Evolutionary conservation across 2,329 filamentous ascomycete genomes (phyloP).

Genomic region (Verruconis gallopava): DNA sequence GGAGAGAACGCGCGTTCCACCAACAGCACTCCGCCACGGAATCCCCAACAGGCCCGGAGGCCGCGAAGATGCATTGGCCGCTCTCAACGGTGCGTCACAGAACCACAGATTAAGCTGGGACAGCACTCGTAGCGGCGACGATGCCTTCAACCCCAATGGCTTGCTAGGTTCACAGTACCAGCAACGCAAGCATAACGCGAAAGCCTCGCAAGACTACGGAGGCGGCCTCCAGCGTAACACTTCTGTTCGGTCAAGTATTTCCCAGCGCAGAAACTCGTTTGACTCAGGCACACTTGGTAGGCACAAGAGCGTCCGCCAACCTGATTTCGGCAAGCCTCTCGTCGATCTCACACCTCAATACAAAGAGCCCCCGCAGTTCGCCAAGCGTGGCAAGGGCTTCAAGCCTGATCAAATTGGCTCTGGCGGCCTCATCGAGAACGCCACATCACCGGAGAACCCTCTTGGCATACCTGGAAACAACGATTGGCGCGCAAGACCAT

Average conservation of each 20-base stretch:
- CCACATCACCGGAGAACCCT: slow-evolving; percentile 30
- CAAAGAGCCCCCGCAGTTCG: slow-evolving; percentile 48
- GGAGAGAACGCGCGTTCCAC: neutral
- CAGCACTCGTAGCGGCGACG: slow-evolving; percentile 3
- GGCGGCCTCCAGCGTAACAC: slow-evolving; percentile 18
- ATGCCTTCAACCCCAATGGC: slow-evolving; percentile 32
- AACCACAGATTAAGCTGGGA: neutral
- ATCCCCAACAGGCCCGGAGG: neutral
- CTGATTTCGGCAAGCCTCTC: slow-evolving; percentile 40
- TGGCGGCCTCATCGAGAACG: slow-evolving; percentile 33
- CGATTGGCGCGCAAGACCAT: slow-evolving; percentile 31
- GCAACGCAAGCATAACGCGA: slow-evolving; percentile 27
- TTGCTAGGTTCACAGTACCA: slow-evolving; percentile 39
- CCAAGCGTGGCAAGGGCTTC: slow-evolving; percentile 39
- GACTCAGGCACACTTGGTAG: slow-evolving; percentile 4
- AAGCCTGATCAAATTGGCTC: slow-evolving; percentile 20
- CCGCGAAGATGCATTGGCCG: neutral
- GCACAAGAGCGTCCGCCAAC: neutral
- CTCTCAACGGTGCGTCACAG: neutral
- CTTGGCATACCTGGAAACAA: slow-evolving; percentile 28
- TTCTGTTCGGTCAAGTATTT: slow-evolving; percentile 22
- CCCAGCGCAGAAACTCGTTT: slow-evolving; percentile 6
- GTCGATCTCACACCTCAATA: slow-evolving; percentile 55
- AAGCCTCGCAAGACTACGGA: slow-evolving; percentile 15
- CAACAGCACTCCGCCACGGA: neutral